These are phyloP conservation scores for Hypoxylon sp. DNA, from an alignment of 2,329 filamentous ascomycete species.

Conservation along the genomic window DNA sequence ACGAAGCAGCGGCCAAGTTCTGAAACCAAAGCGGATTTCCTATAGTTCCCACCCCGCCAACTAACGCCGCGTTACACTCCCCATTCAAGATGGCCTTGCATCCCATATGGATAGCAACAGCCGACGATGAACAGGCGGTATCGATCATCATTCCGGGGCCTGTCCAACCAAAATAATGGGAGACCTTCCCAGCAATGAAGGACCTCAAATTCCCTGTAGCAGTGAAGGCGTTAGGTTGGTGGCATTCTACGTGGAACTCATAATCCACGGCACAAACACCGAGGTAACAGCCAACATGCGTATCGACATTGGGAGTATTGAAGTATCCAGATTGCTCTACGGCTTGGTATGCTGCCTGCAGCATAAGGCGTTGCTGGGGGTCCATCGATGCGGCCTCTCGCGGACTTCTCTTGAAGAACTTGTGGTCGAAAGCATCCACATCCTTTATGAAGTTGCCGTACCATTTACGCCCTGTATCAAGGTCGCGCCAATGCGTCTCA, in stretches of 20 bases:
- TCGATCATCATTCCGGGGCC: slow-evolving; percentile 56
- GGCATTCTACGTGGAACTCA: slow-evolving; percentile 57
- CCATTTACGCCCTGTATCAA: slow-evolving; percentile 47
- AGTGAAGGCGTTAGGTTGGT: slow-evolving; percentile 48
- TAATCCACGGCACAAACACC: slow-evolving; percentile 59
- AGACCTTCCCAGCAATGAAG: slow-evolving; percentile 51
- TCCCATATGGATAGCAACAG: slow-evolving; percentile 56
- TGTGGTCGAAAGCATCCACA: slow-evolving; percentile 50
- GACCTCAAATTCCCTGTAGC: slow-evolving; percentile 49
- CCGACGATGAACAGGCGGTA: slow-evolving; percentile 58
- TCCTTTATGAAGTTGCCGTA: slow-evolving; percentile 50
- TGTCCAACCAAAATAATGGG: slow-evolving; percentile 54
- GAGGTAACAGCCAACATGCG: slow-evolving; percentile 42
- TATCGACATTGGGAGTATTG: slow-evolving; percentile 11
- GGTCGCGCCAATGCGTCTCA: slow-evolving; percentile 36
- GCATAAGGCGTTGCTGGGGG: slow-evolving; percentile 40
- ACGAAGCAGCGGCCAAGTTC: slow-evolving; percentile 47
- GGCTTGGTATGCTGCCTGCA: slow-evolving; percentile 49
- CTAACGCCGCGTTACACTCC: slow-evolving; percentile 53
- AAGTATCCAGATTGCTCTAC: slow-evolving; percentile 53
- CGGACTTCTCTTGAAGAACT: slow-evolving; percentile 48
- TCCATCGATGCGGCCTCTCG: slow-evolving; percentile 41
- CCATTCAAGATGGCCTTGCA: slow-evolving; percentile 50
- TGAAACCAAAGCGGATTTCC: slow-evolving; percentile 46
- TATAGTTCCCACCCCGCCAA: slow-evolving; percentile 55